Conservation (phyloP, 495 filamentous ascomycete species). For the Usnea hakonensis region DNA sequence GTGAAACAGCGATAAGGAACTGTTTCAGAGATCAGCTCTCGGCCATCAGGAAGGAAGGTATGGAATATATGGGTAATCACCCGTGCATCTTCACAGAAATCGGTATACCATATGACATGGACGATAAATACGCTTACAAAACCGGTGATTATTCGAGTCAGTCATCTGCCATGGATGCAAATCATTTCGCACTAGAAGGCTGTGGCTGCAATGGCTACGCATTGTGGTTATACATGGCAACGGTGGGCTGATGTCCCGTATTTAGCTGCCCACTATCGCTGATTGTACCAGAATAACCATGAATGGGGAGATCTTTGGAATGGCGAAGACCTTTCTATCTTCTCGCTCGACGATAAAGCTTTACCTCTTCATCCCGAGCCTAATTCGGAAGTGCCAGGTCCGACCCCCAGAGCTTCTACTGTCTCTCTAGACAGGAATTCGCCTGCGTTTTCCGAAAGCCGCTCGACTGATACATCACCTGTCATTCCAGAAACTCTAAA, state of each 20-base stretch:
- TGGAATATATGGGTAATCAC: slow-evolving; percentile 80
- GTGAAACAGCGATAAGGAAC: slow-evolving; percentile 91
- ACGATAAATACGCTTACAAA: slow-evolving; percentile 87
- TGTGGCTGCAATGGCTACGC: slow-evolving; percentile 74
- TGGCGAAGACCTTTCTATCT: slow-evolving; percentile 91
- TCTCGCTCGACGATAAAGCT: slow-evolving; percentile 69
- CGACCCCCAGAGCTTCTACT: slow-evolving; percentile 27
- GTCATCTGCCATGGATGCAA: slow-evolving; percentile 90
- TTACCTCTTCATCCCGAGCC: slow-evolving; percentile 46
- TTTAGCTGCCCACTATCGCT: slow-evolving; percentile 5
- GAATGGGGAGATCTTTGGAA: slow-evolving; percentile 94
- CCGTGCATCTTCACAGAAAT: slow-evolving; percentile 92
- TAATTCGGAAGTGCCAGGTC: slow-evolving; percentile 21
- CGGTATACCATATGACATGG: slow-evolving; percentile 98
- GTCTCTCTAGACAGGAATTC: slow-evolving; percentile 43
- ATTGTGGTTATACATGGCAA: slow-evolving; percentile 76
- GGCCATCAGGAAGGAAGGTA: slow-evolving; percentile 80
- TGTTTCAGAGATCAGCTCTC: slow-evolving; percentile 88
- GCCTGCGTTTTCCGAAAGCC: slow-evolving; percentile 51
- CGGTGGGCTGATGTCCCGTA: slow-evolving; percentile 38
- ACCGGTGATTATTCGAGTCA: slow-evolving; percentile 96
- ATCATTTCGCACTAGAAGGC: slow-evolving; percentile 86
- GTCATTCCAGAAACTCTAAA: slow-evolving; percentile 67
- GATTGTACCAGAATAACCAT: slow-evolving; percentile 61
- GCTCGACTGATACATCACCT: slow-evolving; percentile 46